These are phyloP conservation scores for Nectriaceae sp. DNA, from an alignment of 2,329 filamentous ascomycete genomes.

Conservation along the genomic window DNA sequence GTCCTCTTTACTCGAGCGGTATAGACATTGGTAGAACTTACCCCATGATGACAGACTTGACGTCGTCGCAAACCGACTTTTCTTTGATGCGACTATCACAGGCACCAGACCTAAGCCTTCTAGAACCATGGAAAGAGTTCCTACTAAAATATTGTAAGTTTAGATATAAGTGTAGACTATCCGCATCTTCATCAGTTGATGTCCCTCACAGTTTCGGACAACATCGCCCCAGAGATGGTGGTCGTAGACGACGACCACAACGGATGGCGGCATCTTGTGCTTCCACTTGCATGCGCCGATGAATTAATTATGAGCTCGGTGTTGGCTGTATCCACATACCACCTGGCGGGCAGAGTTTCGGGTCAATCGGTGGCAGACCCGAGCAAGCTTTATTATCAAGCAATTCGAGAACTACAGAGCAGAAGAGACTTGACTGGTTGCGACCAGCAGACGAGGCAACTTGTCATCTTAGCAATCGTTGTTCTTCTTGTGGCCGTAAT, in stretches of 20 bases:
- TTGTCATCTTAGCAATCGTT: slow-evolving; percentile 21
- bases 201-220: slow-evolving; percentile 18
- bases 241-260: slow-evolving; percentile 20
- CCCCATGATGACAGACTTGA: background rate
- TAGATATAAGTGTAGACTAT: background rate
- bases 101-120: background rate
- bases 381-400: background rate
- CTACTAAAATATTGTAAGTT: slow-evolving; percentile 18
- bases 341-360: background rate
- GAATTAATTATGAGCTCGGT: slow-evolving; percentile 28
- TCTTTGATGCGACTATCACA: background rate
- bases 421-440: slow-evolving; percentile 9
- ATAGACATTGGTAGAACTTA: background rate
- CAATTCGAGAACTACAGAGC: slow-evolving; percentile 15
- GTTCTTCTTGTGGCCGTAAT: slow-evolving; percentile 26
- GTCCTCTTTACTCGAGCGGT: background rate
- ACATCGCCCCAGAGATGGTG: slow-evolving; percentile 26
- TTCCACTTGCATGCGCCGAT: slow-evolving; percentile 20
- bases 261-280: slow-evolving; percentile 21
- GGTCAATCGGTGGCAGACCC: background rate
- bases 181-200: background rate
- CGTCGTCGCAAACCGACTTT: background rate
- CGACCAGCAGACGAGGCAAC: slow-evolving; percentile 12
- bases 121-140: slow-evolving; percentile 3
- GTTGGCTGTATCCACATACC: slow-evolving; percentile 24